Evolutionary conservation across 805 yeast species (phyloP).

Genomic region (Candida vaughaniae): DNA sequence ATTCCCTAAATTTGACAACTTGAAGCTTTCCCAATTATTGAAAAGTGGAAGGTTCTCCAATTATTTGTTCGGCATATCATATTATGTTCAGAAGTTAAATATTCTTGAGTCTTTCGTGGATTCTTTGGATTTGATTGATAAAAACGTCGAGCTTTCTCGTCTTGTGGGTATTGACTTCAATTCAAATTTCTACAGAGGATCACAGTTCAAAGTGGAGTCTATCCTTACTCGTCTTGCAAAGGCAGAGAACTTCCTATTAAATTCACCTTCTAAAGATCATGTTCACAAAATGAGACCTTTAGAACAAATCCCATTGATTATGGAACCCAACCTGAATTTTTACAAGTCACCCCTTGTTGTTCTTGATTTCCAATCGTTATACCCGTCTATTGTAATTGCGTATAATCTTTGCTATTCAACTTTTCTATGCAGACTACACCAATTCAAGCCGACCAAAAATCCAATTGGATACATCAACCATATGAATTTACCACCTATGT

Average conservation of each 20-base stretch:
- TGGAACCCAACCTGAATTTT: slow-evolving; percentile 86
- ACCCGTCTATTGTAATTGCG: slow-evolving; percentile 98
- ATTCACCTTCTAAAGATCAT: slow-evolving; percentile 77
- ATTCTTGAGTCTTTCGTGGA: slow-evolving; percentile 49
- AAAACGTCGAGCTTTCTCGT: slow-evolving; percentile 80
- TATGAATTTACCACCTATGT: slow-evolving; percentile 48
- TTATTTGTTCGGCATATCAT: slow-evolving; percentile 40
- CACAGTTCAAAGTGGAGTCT: slow-evolving; percentile 93
- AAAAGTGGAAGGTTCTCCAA: slow-evolving; percentile 8
- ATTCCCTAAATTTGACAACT: slow-evolving; percentile 59
- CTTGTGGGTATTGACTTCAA: slow-evolving; percentile 86
- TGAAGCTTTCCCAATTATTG: slow-evolving; percentile 44
- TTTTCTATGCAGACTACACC: slow-evolving; percentile 59
- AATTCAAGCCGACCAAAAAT: slow-evolving; percentile 47
- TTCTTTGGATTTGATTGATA: slow-evolving; percentile 62
- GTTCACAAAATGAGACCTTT: slow-evolving; percentile 83
- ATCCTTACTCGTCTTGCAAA: slow-evolving; percentile 72
- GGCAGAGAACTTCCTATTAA: slow-evolving; percentile 65
- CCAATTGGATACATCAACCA: slow-evolving; percentile 54
- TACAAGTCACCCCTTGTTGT: slow-evolving; percentile 90
- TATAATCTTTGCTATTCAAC: slow-evolving; percentile 86
- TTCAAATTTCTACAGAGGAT: slow-evolving; percentile 86
- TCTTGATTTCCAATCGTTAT: slow-evolving; percentile 88
- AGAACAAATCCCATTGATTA: slow-evolving; percentile 83
- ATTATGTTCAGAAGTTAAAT: slow-evolving; percentile 45